phyloP scores from a whole-genome alignment of 768 basidiomycete genomes.

The Termitomyces sp. region DNA sequence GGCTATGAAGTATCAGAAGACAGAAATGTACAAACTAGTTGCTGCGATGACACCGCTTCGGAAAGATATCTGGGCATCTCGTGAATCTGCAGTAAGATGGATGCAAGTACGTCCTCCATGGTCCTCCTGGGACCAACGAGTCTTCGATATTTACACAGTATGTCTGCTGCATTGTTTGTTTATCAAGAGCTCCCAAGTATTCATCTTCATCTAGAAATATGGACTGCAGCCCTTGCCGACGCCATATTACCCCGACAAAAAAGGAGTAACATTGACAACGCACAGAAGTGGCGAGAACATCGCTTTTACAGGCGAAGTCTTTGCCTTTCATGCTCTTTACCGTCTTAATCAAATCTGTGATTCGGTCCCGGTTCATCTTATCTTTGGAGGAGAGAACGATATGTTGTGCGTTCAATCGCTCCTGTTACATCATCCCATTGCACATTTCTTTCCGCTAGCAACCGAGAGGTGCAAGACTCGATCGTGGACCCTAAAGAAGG shows the following conservation, averaged over 20 bases:
- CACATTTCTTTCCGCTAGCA: slow-evolving; percentile 6
- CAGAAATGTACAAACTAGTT: slow-evolving; percentile 22
- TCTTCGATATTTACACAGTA: slow-evolving; percentile 22
- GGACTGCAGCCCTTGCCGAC: slow-evolving; percentile 23
- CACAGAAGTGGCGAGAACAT: slow-evolving; percentile 21
- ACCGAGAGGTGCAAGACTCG: slow-evolving; percentile 21
- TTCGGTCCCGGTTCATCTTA: slow-evolving; percentile 23
- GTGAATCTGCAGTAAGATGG: slow-evolving; percentile 20
- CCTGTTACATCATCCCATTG: not conserved
- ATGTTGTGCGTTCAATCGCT: slow-evolving; percentile 21
- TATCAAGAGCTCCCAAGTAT: not conserved
- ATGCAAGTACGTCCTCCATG: slow-evolving; percentile 19
- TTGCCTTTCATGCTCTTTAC: slow-evolving; percentile 19
- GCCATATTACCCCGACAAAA: slow-evolving; percentile 22
- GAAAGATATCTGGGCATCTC: slow-evolving; percentile 21
- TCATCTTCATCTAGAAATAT: slow-evolving; percentile 16
- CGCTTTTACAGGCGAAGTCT: slow-evolving; percentile 20
- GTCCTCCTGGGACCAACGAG: slow-evolving; percentile 21
- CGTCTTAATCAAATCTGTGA: slow-evolving; percentile 24
- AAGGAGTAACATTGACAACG: slow-evolving; percentile 22
- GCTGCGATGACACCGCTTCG: slow-evolving; percentile 19
- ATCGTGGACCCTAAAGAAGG: slow-evolving; percentile 21
- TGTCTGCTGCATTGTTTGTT: not conserved
- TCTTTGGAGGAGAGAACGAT: slow-evolving; percentile 25
- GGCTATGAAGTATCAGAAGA: slow-evolving; percentile 17